Conservation (phyloP, 371 early-diverging fungal species). For the Syncephalastrum racemosum region DNA sequence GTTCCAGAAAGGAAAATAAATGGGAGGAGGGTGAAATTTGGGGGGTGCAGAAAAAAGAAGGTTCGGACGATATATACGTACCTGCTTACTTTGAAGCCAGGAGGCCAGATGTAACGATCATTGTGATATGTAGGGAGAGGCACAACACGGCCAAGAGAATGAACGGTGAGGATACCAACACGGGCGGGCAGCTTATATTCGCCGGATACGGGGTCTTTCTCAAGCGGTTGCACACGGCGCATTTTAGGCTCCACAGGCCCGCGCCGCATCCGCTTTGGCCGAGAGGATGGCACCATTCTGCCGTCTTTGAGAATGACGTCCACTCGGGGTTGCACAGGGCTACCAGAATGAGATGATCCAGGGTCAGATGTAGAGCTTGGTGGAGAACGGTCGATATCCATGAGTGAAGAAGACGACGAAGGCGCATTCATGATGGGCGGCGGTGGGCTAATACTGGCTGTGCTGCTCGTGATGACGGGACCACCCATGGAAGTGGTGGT, state of each 20-base stretch:
- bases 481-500: background rate
- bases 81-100: constrained; percentile 74
- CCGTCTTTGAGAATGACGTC: constrained; percentile 20
- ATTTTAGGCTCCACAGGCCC: constrained; percentile 34
- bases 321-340: constrained; percentile 5
- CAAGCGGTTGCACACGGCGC: constrained; percentile 54
- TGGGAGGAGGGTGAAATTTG: background rate
- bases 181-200: constrained; percentile 72
- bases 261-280: constrained; percentile 45
- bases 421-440: too few relatives aligned
- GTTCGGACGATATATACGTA: constrained; percentile 12
- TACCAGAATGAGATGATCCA: constrained; percentile 2
- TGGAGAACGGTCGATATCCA: constrained; percentile 4
- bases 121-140: constrained; percentile 82
- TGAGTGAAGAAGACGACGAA: background rate
- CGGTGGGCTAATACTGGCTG: too few relatives aligned
- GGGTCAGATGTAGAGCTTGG: constrained; percentile 1
- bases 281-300: constrained; percentile 26
- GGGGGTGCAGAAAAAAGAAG: background rate
- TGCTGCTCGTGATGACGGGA: too few relatives aligned
- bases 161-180: constrained; percentile 76
- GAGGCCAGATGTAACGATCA: constrained; percentile 89
- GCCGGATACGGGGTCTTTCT: constrained; percentile 59
- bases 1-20: background rate
- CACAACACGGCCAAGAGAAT: constrained; percentile 70